phyloP scores from a whole-genome alignment of 371 early-diverging fungal genomes.

The Apophysomyces variabilis region DNA sequence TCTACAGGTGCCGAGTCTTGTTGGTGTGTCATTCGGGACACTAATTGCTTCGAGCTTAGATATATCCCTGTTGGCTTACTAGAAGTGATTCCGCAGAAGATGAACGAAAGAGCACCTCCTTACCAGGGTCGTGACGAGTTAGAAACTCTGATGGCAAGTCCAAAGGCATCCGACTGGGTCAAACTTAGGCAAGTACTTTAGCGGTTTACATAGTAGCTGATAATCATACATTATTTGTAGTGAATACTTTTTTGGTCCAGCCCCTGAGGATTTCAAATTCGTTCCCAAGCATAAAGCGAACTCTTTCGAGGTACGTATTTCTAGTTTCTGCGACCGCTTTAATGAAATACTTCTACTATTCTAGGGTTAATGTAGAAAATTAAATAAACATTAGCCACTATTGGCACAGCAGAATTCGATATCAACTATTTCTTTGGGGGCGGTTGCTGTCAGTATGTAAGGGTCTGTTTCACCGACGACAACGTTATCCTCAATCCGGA shows the following conservation, averaged over 20 bases:
- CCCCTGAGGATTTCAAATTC: slow-evolving; percentile 86
- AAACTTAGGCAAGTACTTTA: slow-evolving; percentile 61
- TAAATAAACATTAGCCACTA: slow-evolving; percentile 12
- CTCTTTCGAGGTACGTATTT: slow-evolving; percentile 65
- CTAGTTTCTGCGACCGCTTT: background rate
- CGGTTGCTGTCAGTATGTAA: slow-evolving; percentile 71
- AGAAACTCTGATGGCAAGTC: slow-evolving; percentile 93
- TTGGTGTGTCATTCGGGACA: slow-evolving; percentile 24
- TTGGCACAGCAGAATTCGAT: slow-evolving; percentile 74
- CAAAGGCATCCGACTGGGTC: slow-evolving; percentile 87
- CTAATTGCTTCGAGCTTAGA: slow-evolving; percentile 16
- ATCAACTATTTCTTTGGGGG: slow-evolving; percentile 90
- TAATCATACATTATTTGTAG: slow-evolving; percentile 31
- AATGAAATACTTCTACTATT: background rate
- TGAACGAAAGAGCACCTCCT: slow-evolving; percentile 91
- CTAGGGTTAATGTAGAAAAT: slow-evolving; percentile 11
- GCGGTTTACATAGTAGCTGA: background rate
- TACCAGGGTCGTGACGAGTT: slow-evolving; percentile 89
- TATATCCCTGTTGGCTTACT: slow-evolving; percentile 93
- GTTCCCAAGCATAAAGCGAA: slow-evolving; percentile 94
- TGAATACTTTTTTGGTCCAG: slow-evolving; percentile 83
- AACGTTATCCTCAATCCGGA: slow-evolving; percentile 96
- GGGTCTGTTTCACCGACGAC: slow-evolving; percentile 76
- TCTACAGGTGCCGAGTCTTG: slow-evolving; percentile 61
- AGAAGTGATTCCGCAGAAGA: slow-evolving; percentile 87